Conservation (phyloP, 2,329 filamentous ascomycete species). For the Sclerotinia subarctica region DNA sequence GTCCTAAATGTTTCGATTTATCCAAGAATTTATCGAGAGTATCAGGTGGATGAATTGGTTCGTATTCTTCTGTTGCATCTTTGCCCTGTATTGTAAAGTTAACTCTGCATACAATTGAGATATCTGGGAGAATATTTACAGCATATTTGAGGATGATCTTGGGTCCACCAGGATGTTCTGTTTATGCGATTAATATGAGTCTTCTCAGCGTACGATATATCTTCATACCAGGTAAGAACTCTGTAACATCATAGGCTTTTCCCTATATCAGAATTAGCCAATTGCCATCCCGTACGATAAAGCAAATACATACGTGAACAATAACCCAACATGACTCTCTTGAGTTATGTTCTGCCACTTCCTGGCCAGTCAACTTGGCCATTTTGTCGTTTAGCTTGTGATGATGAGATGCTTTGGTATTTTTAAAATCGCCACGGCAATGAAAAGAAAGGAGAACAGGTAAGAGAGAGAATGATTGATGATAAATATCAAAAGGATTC, state of each 20-base stretch:
- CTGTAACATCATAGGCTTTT: constrained; percentile 85
- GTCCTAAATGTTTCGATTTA: constrained; percentile 80
- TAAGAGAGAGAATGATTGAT: background rate
- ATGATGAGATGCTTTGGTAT: background rate
- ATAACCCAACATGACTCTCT: constrained; percentile 90
- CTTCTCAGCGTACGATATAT: background rate
- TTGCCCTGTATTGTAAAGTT: constrained; percentile 54
- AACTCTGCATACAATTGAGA: background rate
- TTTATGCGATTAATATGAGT: background rate
- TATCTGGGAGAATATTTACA: constrained; percentile 40
- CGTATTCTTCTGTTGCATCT: constrained; percentile 89
- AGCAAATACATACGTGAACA: constrained; percentile 60
- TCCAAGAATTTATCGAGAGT: constrained; percentile 84
- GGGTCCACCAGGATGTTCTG: constrained; percentile 81
- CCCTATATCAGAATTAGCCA: constrained; percentile 46
- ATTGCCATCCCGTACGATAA: constrained; percentile 15
- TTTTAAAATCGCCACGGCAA: background rate
- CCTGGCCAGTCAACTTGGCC: constrained; percentile 47
- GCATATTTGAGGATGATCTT: constrained; percentile 98
- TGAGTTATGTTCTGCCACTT: constrained; percentile 71
- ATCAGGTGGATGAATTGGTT: constrained; percentile 85
- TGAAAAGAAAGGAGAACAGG: background rate
- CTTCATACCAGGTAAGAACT: constrained; percentile 69
- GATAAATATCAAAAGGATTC: background rate
- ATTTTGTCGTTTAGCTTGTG: constrained; percentile 27